Base-by-base conservation (phyloP, 2,329 filamentous ascomycete species). In the Colletotrichum tofieldiae region DNA sequence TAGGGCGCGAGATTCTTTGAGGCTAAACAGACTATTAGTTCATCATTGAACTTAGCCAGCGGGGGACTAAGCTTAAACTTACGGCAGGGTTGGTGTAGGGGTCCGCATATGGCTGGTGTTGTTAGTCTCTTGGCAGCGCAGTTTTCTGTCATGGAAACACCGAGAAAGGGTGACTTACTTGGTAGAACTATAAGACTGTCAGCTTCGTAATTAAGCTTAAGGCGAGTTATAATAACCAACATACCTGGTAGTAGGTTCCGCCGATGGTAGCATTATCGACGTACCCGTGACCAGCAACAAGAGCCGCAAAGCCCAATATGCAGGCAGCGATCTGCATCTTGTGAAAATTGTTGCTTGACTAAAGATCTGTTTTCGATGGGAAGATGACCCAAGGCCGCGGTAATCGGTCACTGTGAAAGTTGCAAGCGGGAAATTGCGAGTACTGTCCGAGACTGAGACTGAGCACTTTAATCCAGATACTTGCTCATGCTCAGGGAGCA, bases 261-360 rank as follows among this genome's bases (percentile, higher is more conserved):
- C 79, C 82, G 60, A 87, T 86, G 20, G 81, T 84, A 65, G 82
- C 85, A 55, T 81, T 83, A 68, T 84, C 81, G 63, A 89, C 83
- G 71, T 85, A 85, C 45, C 87, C 87, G 73, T 89, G 87, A 58
- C 82, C 86, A 37, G 84, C 82, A 63, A 83, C 85, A 67, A 84
- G 76, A 73, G 82, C 81, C 63, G 83, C 83, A 23, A 77, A 69
- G 63, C 78, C 75, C 7, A 72, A 65, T 20, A 72, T 45, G 37
- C 51, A 72, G 7, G 69, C 65, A 59, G 20, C 20, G 29, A 68
- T 69, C 65, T 69, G 67, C 69, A 72, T 72, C 2, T 47, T 41
- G 9, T 23, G 11, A 4, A 26, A 16, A 3, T 2, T 2, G 9
- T 0, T 18, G 9, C 5, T 37, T 14, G 2, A 1, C 5, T 9